Evolutionary conservation across 805 yeast species (phyloP), one percentile per base, ranked within the genome.

Genomic region (Zygosaccharomyces kombuchaensis): DNA sequence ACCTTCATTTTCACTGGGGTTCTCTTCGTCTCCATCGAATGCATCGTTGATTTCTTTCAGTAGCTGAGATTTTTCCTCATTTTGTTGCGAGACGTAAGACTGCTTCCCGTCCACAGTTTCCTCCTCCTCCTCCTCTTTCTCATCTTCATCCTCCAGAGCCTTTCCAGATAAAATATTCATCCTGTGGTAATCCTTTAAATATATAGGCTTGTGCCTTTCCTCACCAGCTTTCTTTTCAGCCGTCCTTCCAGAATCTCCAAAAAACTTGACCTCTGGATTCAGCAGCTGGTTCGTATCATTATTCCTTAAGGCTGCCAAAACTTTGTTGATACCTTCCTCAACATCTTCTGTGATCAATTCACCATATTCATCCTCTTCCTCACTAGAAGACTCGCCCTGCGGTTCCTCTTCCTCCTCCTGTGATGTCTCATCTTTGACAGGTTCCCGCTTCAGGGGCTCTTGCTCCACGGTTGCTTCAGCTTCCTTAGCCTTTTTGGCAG

Each of bases 301-400:
- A 2, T 72, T 71, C 58, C 78, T 80, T 48, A 93, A 75, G 0
- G 96, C 84, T 13, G 69, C 59, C 40, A 93, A 65, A 2, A 93
- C 95, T 35, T 81, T 74, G 42, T 75, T 72, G 53, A 93, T 81
- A 19, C 95, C 95, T 14, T 73, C 66, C 52, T 93, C 97, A 8
- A 93, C 87, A 41, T 85, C 89, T 39, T 80, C 88, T 0, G 97
- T 91, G 43, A 87, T 74, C 41, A 93, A 70, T 25, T 89, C 96
- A 43, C 96, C 99, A 54, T 66, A 82, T 49, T 90, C 96, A 62
- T 93, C 99, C 67, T 91, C 99, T 3, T 81, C 88, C 60, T 87
- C 70, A 21, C 60, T 53, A 16, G 60, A 54, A 8, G 54, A 47
- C 7, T 52, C 95, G 26, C 62, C 60, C 3, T 54, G 59, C 9